Base-by-base conservation (phyloP, 306 rosid genomes). In the Pterocarpus santalinus region DNA sequence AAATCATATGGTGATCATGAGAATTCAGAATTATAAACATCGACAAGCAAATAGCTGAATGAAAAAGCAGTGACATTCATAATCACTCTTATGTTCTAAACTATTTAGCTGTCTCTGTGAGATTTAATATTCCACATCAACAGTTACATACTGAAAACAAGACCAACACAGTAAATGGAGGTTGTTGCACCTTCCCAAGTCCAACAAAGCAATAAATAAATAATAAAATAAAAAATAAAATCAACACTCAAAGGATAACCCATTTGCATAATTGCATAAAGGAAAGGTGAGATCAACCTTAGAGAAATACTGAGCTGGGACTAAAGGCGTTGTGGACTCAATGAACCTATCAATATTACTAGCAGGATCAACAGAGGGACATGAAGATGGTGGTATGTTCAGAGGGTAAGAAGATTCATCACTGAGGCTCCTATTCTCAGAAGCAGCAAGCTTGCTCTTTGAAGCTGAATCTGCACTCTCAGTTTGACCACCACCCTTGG, bases 231-330 rank as follows among this genome's bases (percentile, higher is more conserved):
- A 53, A 14, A 3, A 53, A 4, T 8, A 55, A 79, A 51, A 32
- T 16, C 84, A 80, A 58, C 44, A 81, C 32, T 62, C 28, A 43
- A 49, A 74, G 44, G 12, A 67, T 28, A 71, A 65, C 49, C 30
- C 15, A 60, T 65, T 51, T 30, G 17, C 44, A 41, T 32, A 76
- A 52, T 46, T 71, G 39, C 13, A 52, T 36, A 74, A 88, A 75
- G 64, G 44, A 74, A 52, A 70, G 7, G 80, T 2, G n/a, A 68
- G 76, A 91, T 84, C 85, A 67, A 92, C 98, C 98, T 92, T 88
- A 8, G 98, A 90, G 69, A 92, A 88, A 85, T 76, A 89, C 79
- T 88, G 98, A 57, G 92, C 97, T 1, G 90, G 88, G 39, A 95
- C 91, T 43, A 83, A 84, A 69, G 97, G 98, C 46, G 83, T 86